Conservation (phyloP, 768 basidiomycete genomes). For the Tubosaeta sp. region DNA sequence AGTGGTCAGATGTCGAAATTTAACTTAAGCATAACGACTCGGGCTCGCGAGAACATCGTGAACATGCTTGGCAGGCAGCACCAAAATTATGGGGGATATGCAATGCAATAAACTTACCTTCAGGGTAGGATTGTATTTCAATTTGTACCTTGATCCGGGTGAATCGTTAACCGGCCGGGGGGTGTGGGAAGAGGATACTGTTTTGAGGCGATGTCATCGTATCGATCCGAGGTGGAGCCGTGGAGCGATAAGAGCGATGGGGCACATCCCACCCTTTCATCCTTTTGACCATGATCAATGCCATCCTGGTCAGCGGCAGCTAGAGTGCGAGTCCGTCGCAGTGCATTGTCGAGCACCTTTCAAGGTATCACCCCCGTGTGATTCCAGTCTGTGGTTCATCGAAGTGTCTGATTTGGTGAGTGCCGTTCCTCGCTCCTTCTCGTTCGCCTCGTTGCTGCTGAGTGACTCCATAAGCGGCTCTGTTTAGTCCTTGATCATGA, state of each 20-base stretch:
- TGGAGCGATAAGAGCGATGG: conserved; percentile 20
- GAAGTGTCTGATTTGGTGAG: neutral
- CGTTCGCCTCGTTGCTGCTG: neutral
- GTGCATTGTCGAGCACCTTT: conserved; percentile 6
- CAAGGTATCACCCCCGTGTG: conserved; percentile 11
- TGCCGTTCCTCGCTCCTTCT: neutral
- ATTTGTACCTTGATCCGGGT: neutral
- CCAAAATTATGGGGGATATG: neutral
- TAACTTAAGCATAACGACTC: neutral
- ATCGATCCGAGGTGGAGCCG: conserved; percentile 24
- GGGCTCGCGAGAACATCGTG: neutral
- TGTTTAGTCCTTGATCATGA: neutral
- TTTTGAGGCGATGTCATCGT: conserved; percentile 3
- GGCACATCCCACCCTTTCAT: neutral
- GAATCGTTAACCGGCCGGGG: neutral
- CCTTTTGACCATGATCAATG: conserved; percentile 18
- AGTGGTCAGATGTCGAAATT: neutral
- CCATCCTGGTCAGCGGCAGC: neutral
- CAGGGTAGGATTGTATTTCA: neutral
- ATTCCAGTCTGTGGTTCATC: neutral
- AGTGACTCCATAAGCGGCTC: no score
- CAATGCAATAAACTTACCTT: neutral
- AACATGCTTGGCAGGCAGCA: neutral
- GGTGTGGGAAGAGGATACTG: neutral
- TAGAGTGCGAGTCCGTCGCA: conserved; percentile 8